phyloP scores from a whole-genome alignment of 768 basidiomycete species.

The Mycena leptocephala region DNA sequence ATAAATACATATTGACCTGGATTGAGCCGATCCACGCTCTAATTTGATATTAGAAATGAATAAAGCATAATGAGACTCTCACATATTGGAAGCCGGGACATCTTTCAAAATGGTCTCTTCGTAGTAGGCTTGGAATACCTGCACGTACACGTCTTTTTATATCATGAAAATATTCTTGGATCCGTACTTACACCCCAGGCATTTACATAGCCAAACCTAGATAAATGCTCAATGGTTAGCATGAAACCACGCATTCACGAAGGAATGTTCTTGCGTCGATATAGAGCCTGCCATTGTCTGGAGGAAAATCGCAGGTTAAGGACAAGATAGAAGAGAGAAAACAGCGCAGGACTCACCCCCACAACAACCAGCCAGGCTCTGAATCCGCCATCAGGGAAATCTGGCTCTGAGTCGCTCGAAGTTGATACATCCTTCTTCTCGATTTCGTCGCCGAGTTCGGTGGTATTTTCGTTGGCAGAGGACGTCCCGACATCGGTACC shows the following conservation, averaged over 20 bases:
- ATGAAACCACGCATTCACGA: background rate
- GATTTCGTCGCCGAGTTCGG: too few species aligned
- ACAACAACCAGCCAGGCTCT: slow-evolving; percentile 57
- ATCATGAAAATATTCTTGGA: background rate
- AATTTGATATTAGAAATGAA: background rate
- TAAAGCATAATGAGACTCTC: background rate
- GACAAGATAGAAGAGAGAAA: background rate
- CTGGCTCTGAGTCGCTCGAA: background rate
- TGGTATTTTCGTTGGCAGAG: too few species aligned
- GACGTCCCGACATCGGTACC: too few species aligned
- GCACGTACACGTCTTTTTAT: background rate
- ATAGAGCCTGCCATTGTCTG: slow-evolving; percentile 7
- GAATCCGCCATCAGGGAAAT: slow-evolving; percentile 58
- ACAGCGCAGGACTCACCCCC: slow-evolving; percentile 44
- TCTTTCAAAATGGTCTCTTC: slow-evolving; percentile 31
- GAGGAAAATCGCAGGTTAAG: background rate
- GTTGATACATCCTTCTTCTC: background rate
- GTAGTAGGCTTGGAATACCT: slow-evolving; percentile 41
- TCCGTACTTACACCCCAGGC: slow-evolving; percentile 55
- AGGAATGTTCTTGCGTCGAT: slow-evolving; percentile 13
- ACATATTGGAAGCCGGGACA: slow-evolving; percentile 36
- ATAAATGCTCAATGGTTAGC: background rate
- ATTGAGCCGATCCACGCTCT: slow-evolving; percentile 75
- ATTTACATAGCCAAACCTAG: slow-evolving; percentile 63
- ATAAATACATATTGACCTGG: slow-evolving; percentile 53